Evolutionary conservation across 2,329 filamentous ascomycete genomes (phyloP), one percentile per base, ranked within the genome.

Genomic region (Orbilia blumenaviensis): DNA sequence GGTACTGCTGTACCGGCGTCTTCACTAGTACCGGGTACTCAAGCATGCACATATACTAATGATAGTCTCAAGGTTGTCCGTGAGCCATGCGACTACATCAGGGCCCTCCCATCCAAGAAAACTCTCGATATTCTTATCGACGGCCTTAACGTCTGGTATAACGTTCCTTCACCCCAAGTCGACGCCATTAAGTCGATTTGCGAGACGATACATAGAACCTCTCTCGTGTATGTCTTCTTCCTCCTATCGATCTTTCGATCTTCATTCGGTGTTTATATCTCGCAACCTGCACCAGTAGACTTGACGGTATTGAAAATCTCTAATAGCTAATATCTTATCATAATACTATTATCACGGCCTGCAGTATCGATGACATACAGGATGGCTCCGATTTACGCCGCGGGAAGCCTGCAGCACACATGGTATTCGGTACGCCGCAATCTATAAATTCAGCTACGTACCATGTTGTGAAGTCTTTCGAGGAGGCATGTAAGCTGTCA

Each of bases 81-180:
- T 8, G 66, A 69, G n/a, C 58, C 66, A 16, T 42, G 36, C 36
- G 58, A 71, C 5, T 71, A 71, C 21, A 16, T 64, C 25, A 12
- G 10, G 6, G 41, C 34, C 0, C 36, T 71, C 7, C 66, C 66
- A 8, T 63, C 56, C 5, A 71, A 63, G 23, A 58, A 54, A 12
- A 54, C 54, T 10, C 58, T 60, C 2, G 36, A 16, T n/a, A 7
- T 46, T n/a, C 29, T 61, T 27, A 71, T 54, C 10, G 66, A 56
- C n/a, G 66, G 44, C 4, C 18, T 71, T n/a, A 61, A 71, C 46
- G n/a, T 56, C 44, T 71, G 66, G 66, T 71, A 71, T 27, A 18
- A 25, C 12, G 66, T 48, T 0, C 66, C 66, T 36, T 10, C 29
- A 21, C 36, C 23, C 2, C 29, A 60, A 14, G 10, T 71, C 23